These are phyloP conservation scores for Gastrolobium villosum DNA, from an alignment of 306 rosid species.

Conservation along the genomic window DNA sequence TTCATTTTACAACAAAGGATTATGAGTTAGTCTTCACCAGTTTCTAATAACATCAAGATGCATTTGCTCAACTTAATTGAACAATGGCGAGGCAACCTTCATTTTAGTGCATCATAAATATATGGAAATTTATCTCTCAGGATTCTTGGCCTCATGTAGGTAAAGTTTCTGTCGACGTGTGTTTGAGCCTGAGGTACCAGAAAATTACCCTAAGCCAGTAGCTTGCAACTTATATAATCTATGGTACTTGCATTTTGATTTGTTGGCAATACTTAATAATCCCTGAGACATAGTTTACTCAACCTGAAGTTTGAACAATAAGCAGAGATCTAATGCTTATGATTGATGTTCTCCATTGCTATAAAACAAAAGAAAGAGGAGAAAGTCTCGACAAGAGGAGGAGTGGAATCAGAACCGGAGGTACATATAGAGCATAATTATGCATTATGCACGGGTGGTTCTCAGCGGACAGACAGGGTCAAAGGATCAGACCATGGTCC, in stretches of 20 bases:
- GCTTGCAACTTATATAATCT: constrained; percentile 4
- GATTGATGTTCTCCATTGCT: background rate
- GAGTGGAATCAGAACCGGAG: background rate
- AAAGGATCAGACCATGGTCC: background rate
- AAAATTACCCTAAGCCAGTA: constrained; percentile 22
- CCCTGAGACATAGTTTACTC: constrained; percentile 20
- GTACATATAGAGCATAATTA: constrained; percentile 7
- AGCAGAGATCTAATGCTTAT: constrained; percentile 5
- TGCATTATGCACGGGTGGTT: background rate
- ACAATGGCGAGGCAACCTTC: constrained; percentile 6
- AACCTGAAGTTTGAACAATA: constrained; percentile 14
- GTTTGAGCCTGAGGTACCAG: constrained; percentile 12
- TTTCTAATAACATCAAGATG: constrained; percentile 14
- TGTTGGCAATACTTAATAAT: constrained; percentile 7
- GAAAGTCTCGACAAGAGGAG: background rate
- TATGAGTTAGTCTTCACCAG: constrained; percentile 15
- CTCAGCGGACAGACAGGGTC: background rate
- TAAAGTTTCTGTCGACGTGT: background rate
- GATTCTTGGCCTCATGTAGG: background rate
- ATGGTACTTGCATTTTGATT: constrained; percentile 24
- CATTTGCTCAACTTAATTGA: constrained; percentile 21
- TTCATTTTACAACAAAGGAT: background rate
- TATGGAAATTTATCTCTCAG: background rate
- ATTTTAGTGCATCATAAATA: constrained; percentile 8
- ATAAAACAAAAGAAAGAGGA: constrained; percentile 8